Evolutionary conservation across 169 alveolate species (phyloP).

Genomic region (Plasmodium cynomolgi): DNA sequence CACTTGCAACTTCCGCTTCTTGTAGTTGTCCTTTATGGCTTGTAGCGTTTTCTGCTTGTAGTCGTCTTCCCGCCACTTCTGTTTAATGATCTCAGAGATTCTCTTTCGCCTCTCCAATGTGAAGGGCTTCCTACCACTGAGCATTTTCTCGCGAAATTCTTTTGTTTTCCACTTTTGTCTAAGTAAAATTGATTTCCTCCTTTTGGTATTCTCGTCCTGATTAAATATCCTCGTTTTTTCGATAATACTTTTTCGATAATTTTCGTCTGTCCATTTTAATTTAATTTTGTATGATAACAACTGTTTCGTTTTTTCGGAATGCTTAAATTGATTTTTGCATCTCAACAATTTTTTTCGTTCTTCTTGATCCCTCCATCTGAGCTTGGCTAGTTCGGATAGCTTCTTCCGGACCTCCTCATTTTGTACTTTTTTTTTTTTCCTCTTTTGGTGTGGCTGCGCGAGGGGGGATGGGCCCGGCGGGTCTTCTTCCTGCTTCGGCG

Average conservation of each 20-base stretch:
- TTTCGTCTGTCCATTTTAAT: conserved; percentile 73
- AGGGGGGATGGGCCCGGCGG: neutral
- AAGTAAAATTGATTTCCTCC: conserved; percentile 48
- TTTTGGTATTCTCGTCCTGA: conserved; percentile 74
- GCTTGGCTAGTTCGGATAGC: conserved; percentile 61
- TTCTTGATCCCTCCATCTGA: conserved; percentile 67
- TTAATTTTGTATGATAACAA: conserved; percentile 68
- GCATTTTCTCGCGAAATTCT: conserved; percentile 71
- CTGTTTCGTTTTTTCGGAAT: conserved; percentile 70
- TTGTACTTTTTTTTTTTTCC: conserved; percentile 1
- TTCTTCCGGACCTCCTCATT: conserved; percentile 50
- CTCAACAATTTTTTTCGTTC: conserved; percentile 52
- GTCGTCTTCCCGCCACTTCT: conserved; percentile 64
- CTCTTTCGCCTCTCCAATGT: conserved; percentile 49
- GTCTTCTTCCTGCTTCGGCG: neutral
- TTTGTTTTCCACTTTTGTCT: conserved; percentile 68
- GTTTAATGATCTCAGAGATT: conserved; percentile 63
- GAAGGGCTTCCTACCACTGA: conserved; percentile 65
- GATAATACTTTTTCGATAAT: conserved; percentile 46
- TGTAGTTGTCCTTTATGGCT: conserved; percentile 63
- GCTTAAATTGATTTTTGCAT: conserved; percentile 64
- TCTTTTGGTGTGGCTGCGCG: neutral
- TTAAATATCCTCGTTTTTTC: conserved; percentile 55
- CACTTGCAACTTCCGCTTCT: conserved; percentile 52
- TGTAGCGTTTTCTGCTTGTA: conserved; percentile 52